These are phyloP conservation scores for Coprinopsis sp. DNA, from an alignment of 768 basidiomycete genomes.

Conservation along the genomic window DNA sequence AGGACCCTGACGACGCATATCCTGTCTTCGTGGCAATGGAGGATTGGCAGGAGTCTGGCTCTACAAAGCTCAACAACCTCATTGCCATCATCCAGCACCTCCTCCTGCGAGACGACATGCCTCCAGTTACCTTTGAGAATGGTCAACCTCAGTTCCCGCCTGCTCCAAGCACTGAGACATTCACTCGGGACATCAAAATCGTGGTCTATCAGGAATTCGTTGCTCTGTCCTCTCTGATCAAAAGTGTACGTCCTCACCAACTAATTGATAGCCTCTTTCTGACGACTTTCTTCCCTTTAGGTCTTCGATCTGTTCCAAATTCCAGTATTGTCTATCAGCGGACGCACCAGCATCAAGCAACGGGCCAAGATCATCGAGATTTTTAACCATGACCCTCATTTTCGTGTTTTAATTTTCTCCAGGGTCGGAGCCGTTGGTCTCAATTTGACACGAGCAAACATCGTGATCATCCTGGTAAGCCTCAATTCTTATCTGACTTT, in stretches of 20 bases:
- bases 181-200: slow-evolving; percentile 7
- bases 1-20: slow-evolving; percentile 3
- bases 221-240: slow-evolving; percentile 12
- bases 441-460: slow-evolving; percentile 17
- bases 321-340: slow-evolving; percentile 10
- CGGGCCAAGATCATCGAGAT: slow-evolving; percentile 11
- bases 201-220: slow-evolving; percentile 21
- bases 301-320: background rate
- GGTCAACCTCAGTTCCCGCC: slow-evolving; percentile 13
- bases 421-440: slow-evolving; percentile 20
- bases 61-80: slow-evolving; percentile 18
- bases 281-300: background rate
- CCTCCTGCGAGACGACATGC: slow-evolving; percentile 14
- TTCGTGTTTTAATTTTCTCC: slow-evolving; percentile 18
- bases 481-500: background rate
- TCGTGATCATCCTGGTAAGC: slow-evolving; percentile 22
- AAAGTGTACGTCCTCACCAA: slow-evolving; percentile 12
- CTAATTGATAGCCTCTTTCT: background rate
- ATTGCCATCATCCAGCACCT: slow-evolving; percentile 11
- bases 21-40: slow-evolving; percentile 14
- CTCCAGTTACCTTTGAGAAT: slow-evolving; percentile 12
- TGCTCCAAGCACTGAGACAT: background rate
- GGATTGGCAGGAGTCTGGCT: slow-evolving; percentile 12
- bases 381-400: slow-evolving; percentile 8
- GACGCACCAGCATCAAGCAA: slow-evolving; percentile 8